Evolutionary conservation across 306 rosid species (phyloP), one percentile per base, ranked within the genome.

Genomic region (Cucurbita ficifolia): DNA sequence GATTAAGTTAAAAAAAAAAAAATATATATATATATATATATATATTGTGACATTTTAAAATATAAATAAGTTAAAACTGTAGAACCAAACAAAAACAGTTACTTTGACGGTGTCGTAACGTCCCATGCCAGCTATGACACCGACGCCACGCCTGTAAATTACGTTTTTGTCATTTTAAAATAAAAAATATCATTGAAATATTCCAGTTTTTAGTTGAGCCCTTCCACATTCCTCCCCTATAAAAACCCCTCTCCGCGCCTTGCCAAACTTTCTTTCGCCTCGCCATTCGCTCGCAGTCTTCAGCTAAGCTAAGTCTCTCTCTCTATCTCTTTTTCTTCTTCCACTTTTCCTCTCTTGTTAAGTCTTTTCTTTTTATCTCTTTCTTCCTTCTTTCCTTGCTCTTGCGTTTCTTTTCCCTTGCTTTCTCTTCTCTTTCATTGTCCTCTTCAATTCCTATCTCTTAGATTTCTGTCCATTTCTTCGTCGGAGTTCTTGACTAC

Each of bases 91-190:
- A 4, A 21, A 24, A 55, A 48, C 57, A 69, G 73, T 48, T 69
- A 46, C 13, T 29, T 69, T 5, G 43, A 69, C 40, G 55, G 22
- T 69, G 73, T 69, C 73, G 73, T 69, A 56, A 69, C 58, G 45
- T 48, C 54, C 43, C 74, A 69, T 49, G 74, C 74, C 74, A 69
- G 57, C 74, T 48, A 29, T 49, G 45, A 69, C 58, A 69, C 74
- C 74, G 74, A 69, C 74, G 56, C 45, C 6, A 46, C 29, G 7
- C 29, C 42, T 24, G 33, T 17, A 65, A 46, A 46, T 49, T 69
- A 69, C 58, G 8, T 69, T 69, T 69, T 69, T 46, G 2, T 67
- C 39, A 18, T n/a, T 64, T 36, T 7, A 8, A 36, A 36, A 63
- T 17, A 67, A 39, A 67, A 39, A 16, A 7, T 7, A 10, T 49